phyloP scores from a whole-genome alignment of 1,284 basidiomycete genomes.

The Coriolopsis trogii region DNA sequence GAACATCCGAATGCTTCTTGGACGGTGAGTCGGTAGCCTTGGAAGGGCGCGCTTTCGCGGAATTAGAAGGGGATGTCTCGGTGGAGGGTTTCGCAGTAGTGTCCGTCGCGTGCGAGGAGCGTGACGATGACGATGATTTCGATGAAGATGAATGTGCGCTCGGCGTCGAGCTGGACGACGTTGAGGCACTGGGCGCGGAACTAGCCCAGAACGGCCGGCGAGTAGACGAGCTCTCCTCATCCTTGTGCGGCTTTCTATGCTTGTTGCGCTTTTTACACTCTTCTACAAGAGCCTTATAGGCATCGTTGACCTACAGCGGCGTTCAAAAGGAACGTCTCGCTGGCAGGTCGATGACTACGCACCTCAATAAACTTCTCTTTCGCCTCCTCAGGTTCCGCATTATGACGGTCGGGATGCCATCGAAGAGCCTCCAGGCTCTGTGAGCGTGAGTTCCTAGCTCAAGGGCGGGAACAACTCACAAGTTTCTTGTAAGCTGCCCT shows the following conservation, averaged over 20 bases:
- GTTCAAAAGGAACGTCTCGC: too few relatives aligned
- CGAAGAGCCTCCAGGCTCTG: conserved; percentile 67
- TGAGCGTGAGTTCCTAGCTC: neutral
- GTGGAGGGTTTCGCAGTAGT: conserved; percentile 10
- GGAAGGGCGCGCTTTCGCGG: conserved; percentile 4
- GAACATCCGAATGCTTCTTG: neutral
- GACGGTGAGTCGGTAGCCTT: neutral
- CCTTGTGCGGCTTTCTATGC: conserved; percentile 15
- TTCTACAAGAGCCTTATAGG: conserved; percentile 30
- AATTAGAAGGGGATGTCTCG: conserved; percentile 1
- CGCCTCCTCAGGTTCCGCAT: conserved; percentile 55
- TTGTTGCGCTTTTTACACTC: conserved; percentile 23
- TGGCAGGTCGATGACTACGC: conserved; percentile 23
- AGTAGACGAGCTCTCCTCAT: conserved; percentile 8
- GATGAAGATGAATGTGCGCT: too few relatives aligned
- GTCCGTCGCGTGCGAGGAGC: conserved; percentile 12
- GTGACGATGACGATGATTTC: conserved; percentile 13
- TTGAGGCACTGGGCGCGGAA: conserved; percentile 21
- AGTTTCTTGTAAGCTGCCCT: conserved; percentile 86
- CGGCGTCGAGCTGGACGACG: conserved; percentile 16
- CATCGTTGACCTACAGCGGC: conserved; percentile 30
- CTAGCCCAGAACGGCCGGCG: conserved; percentile 17
- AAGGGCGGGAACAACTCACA: conserved; percentile 42
- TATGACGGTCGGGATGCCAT: conserved; percentile 90
- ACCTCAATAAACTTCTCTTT: conserved; percentile 80